Base-by-base conservation (phyloP, 192 early-diverging fungal genomes). In the Coemansia sp. region DNA sequence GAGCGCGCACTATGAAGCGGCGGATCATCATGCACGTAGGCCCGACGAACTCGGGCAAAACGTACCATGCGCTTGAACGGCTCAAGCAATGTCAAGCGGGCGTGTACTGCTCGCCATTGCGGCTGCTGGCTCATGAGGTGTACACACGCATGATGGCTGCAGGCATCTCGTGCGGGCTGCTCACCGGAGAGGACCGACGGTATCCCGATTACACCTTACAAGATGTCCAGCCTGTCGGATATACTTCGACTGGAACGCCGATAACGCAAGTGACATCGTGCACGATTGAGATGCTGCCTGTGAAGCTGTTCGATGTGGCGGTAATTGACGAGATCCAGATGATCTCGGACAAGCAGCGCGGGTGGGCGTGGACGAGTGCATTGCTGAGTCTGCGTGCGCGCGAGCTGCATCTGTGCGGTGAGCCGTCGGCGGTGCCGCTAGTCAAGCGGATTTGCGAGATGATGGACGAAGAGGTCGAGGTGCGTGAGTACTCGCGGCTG, bases 291-390 rank as follows among this genome's bases (percentile, higher is more conserved):
- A 96, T 98, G 96, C 89, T 86, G 12, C 82, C 87, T 7, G 64
- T 61, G 34, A 50, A 62, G 6, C 54, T 65, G 10, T 78, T 89
- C 40, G 86, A 97, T 0, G 92, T 97, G 17, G 95, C 91, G 5
- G 94, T 98, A 3, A 77, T 98, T 8, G 96, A 98, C 68, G 96
- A 98, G 68, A 98, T 98, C 77, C 96, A 98, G 72, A 93, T 98
- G 93, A 89, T 98, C 54, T 85, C 78, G 0, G 95, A 98, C 64
- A 69, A 64, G 10, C 73, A 87, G 31, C 85, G 96, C 11, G 96
- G 96, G 10, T 97, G 94, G 94, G 95, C 95, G 31, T 98, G 95
- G 95, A 95, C 94, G 6, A 84, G 88, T 44, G 96, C 95, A 4
- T 56, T 98, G 5, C 62, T 96, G 11, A 86, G 87, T 31, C 40